Evolutionary conservation across 2,329 filamentous ascomycete species (phyloP).

Genomic region (Fusarium sp.): DNA sequence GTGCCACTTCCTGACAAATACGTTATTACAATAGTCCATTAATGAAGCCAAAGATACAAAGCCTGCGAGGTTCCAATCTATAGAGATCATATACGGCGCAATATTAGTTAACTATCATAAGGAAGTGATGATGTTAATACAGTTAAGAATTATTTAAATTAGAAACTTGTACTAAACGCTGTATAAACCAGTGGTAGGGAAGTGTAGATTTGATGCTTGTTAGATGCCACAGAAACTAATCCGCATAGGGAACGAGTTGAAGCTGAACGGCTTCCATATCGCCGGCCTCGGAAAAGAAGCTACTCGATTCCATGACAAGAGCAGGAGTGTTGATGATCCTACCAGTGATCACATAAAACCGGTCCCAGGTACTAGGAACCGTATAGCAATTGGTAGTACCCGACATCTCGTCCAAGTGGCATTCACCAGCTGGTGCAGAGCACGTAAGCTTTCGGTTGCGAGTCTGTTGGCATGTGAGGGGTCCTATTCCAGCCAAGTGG

Average conservation of each 20-base stretch:
- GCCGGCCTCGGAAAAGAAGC: neutral
- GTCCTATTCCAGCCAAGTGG: accelerated
- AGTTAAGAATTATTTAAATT: neutral
- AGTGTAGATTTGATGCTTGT: accelerated
- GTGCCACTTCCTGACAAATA: too few species aligned
- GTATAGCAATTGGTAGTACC: neutral
- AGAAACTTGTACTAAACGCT: too few species aligned
- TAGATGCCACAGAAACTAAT: neutral
- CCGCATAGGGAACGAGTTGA: neutral
- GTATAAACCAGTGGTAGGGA: neutral
- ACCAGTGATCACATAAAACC: neutral
- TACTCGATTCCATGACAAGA: neutral
- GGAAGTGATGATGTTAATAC: neutral
- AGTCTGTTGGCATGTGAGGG: neutral
- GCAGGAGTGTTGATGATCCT: neutral
- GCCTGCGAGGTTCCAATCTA: too few species aligned
- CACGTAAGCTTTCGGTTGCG: neutral
- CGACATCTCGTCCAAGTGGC: neutral
- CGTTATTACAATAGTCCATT: too few species aligned
- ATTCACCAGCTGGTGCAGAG: neutral
- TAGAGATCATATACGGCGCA: neutral
- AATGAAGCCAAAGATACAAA: too few species aligned
- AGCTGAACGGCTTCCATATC: neutral
- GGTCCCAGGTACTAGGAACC: neutral
- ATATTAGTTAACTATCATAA: neutral